phyloP scores from a whole-genome alignment of 345 rosid genomes.

The Combretum micranthum region DNA sequence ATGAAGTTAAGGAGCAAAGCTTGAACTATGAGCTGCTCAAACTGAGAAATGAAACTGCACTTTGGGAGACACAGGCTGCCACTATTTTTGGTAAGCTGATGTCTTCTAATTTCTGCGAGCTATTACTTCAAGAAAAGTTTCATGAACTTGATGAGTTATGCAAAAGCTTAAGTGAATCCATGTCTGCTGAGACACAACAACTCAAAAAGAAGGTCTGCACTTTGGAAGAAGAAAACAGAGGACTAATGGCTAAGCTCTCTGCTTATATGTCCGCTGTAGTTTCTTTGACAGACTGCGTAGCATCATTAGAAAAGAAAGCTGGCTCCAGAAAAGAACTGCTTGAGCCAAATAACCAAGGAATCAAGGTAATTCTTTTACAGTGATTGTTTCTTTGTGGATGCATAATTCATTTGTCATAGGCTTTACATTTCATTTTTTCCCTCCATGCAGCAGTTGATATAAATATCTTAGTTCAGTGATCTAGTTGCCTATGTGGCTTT shows the following conservation, averaged over 20 bases:
- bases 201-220: constrained; percentile 50
- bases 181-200: constrained; percentile 37
- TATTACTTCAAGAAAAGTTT: constrained; percentile 49
- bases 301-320: constrained; percentile 55
- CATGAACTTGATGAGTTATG: constrained; percentile 44
- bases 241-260: constrained; percentile 40
- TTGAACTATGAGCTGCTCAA: constrained; percentile 43
- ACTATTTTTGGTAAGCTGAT: constrained; percentile 49
- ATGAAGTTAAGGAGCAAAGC: constrained; percentile 39
- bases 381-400: no score
- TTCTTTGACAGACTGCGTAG: constrained; percentile 49
- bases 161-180: constrained; percentile 28
- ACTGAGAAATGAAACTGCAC: constrained; percentile 35
- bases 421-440: constrained; percentile 3
- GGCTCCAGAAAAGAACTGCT: constrained; percentile 21
- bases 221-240: constrained; percentile 53
- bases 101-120: constrained; percentile 39
- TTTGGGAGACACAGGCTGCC: constrained; percentile 56
- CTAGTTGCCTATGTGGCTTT: no score
- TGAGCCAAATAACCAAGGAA: constrained; percentile 24
- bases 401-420: not conserved
- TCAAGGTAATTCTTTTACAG: constrained; percentile 34
- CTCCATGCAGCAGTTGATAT: no score
- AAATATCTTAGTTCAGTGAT: no score
- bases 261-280: constrained; percentile 46